Conservation (phyloP, 352 stramenopile species). For the Saprolegnia parasitica region DNA sequence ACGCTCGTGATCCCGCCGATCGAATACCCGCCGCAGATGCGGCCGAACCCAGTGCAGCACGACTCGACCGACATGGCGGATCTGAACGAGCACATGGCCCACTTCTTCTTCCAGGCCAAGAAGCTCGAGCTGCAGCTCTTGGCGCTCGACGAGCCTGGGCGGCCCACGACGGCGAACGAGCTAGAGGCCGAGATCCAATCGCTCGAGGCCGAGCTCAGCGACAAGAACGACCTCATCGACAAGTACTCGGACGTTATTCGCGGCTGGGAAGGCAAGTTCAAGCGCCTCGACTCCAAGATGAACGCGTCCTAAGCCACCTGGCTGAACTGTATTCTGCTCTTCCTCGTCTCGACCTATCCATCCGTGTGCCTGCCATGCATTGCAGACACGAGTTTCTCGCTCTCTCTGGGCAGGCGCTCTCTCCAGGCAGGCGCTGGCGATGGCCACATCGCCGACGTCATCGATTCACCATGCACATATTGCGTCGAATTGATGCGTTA, state of each 20-base stretch:
- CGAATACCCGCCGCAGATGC: conserved; percentile 76
- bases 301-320: conserved; percentile 24
- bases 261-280: conserved; percentile 82
- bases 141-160: neutral
- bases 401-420: too few relatives aligned
- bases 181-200: conserved; percentile 71
- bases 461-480: neutral
- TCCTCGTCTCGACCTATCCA: neutral
- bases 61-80: conserved; percentile 71
- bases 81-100: conserved; percentile 59
- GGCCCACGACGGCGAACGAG: conserved; percentile 32
- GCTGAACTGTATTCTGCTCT: neutral
- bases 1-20: conserved; percentile 71
- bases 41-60: conserved; percentile 77
- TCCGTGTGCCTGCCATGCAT: neutral
- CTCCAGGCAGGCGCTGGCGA: too few relatives aligned
- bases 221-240: conserved; percentile 83
- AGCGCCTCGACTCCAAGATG: conserved; percentile 65
- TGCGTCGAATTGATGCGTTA: conserved; percentile 23
- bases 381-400: too few relatives aligned
- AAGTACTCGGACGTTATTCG: conserved; percentile 81
- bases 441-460: neutral
- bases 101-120: conserved; percentile 80
- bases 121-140: conserved; percentile 74
- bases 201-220: conserved; percentile 62